Conservation (phyloP, 306 rosid genomes). For the Mimosa pudica region DNA sequence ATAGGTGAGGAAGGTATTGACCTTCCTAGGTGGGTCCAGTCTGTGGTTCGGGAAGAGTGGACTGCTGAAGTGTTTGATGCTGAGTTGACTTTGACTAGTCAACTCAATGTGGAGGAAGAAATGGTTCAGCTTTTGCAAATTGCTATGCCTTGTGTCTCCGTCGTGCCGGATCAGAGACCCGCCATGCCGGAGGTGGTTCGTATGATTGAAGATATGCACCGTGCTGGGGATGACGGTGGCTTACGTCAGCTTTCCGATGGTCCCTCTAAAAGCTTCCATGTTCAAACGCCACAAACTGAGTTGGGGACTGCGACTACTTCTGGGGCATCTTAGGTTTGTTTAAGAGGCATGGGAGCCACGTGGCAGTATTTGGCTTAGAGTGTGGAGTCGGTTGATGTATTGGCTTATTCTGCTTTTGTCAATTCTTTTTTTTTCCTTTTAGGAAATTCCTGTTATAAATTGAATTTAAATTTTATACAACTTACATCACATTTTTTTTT, state of each 20-base stretch:
- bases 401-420: neutral
- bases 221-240: conserved; percentile 59
- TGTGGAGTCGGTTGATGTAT: conserved; percentile 30
- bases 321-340: conserved; percentile 39
- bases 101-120: conserved; percentile 69
- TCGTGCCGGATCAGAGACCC: conserved; percentile 78
- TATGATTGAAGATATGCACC: conserved; percentile 69
- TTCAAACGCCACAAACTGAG: conserved; percentile 61
- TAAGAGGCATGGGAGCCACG: conserved; percentile 8
- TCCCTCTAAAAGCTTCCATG: conserved; percentile 67
- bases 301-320: conserved; percentile 52
- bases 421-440: conserved; percentile 4
- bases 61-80: conserved; percentile 83
- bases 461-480: neutral
- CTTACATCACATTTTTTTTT: neutral
- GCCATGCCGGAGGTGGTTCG: conserved; percentile 65
- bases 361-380: conserved; percentile 26
- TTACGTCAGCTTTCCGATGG: conserved; percentile 70
- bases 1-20: conserved; percentile 74
- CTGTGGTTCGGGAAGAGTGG: conserved; percentile 87
- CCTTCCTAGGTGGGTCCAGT: conserved; percentile 83
- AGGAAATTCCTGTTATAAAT: neutral
- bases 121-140: conserved; percentile 76
- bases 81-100: conserved; percentile 67
- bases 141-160: conserved; percentile 73